These are phyloP conservation scores for Myxozyma nipponensis DNA, from an alignment of 805 yeast species.

Conservation along the genomic window DNA sequence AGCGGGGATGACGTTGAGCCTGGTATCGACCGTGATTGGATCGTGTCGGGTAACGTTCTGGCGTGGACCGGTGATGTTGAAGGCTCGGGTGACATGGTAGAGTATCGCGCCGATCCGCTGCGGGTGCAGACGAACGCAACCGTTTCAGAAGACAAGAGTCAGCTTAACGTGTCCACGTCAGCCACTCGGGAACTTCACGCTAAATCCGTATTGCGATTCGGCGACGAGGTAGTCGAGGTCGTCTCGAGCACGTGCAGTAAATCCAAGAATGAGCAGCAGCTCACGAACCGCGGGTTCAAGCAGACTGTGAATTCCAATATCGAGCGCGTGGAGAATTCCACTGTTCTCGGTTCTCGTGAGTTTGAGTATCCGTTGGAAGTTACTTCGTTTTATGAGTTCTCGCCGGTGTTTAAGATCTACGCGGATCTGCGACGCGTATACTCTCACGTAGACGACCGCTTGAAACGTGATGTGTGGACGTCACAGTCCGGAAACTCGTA, in stretches of 20 bases:
- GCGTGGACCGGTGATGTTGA: constrained; percentile 16
- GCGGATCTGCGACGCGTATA: constrained; percentile 14
- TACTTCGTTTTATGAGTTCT: constrained; percentile 9
- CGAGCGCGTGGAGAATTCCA: not conserved
- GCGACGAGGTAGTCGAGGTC: not conserved
- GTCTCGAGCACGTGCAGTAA: not conserved
- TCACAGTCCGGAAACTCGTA: constrained; percentile 22
- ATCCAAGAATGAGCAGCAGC: constrained; percentile 10
- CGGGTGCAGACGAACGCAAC: constrained; percentile 1
- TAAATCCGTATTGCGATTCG: constrained; percentile 3
- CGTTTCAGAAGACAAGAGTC: not conserved
- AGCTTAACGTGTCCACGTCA: constrained; percentile 14
- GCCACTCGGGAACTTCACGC: constrained; percentile 9
- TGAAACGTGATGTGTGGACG: constrained; percentile 12
- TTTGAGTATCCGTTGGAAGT: constrained; percentile 17
- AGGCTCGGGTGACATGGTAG: constrained; percentile 10
- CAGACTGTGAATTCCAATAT: constrained; percentile 15
- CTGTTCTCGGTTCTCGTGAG: constrained; percentile 9
- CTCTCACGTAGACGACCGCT: not conserved
- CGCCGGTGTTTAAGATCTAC: constrained; percentile 12
- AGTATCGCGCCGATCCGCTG: constrained; percentile 4
- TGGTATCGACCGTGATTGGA: constrained; percentile 20
- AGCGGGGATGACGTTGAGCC: constrained; percentile 71
- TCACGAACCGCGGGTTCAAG: constrained; percentile 7
- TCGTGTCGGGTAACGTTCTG: constrained; percentile 22